phyloP scores from a whole-genome alignment of 768 basidiomycete genomes.

The Hygrocybe punicea region DNA sequence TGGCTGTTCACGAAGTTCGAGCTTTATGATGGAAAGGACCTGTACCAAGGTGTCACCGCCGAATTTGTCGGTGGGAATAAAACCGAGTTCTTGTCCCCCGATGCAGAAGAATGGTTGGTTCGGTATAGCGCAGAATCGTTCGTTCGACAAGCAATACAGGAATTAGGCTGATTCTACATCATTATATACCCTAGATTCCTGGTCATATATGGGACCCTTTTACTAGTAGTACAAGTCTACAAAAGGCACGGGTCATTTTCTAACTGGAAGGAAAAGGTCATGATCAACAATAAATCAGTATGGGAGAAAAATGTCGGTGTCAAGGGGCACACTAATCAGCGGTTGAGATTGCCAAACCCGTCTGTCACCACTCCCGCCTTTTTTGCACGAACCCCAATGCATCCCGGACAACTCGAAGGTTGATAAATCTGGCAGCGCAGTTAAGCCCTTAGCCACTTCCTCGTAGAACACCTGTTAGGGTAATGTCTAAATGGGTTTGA shows the following conservation, averaged over 20 bases:
- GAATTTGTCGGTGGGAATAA: conserved; percentile 49
- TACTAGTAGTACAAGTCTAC: neutral
- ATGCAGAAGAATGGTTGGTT: conserved; percentile 39
- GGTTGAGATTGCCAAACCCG: conserved; percentile 55
- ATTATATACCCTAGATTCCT: too few relatives aligned
- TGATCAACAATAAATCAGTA: conserved; percentile 21
- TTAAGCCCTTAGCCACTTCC: conserved; percentile 54
- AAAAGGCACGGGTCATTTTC: neutral
- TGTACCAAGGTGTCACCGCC: conserved; percentile 67
- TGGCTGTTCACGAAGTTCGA: conserved; percentile 70
- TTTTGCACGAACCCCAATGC: conserved; percentile 63
- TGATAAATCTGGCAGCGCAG: conserved; percentile 56
- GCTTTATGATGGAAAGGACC: conserved; percentile 44
- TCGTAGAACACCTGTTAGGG: conserved; percentile 55
- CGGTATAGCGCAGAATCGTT: conserved; percentile 48
- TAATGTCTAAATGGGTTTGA: conserved; percentile 17
- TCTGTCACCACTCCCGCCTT: conserved; percentile 41
- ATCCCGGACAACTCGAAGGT: conserved; percentile 74
- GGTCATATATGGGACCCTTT: neutral
- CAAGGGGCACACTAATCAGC: conserved; percentile 31
- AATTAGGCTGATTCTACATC: conserved; percentile 21
- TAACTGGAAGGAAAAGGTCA: neutral
- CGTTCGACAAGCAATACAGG: conserved; percentile 45
- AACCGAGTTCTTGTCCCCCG: conserved; percentile 28
- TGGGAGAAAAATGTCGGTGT: conserved; percentile 30